These are phyloP conservation scores for Cryphonectria naterciae DNA, from an alignment of 2,329 filamentous ascomycete species.

Conservation along the genomic window DNA sequence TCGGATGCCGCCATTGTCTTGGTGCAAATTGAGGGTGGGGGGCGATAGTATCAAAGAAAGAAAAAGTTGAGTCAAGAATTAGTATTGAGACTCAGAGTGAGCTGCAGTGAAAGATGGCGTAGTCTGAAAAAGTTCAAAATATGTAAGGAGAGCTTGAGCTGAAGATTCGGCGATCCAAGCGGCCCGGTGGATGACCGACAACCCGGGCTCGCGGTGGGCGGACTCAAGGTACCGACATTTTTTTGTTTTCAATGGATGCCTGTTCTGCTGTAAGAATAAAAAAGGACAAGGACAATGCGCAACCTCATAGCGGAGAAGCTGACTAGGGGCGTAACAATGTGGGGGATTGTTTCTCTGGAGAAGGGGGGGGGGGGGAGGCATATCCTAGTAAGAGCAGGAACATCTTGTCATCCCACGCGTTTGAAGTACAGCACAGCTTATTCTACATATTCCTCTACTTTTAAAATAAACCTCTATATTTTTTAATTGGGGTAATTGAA, in stretches of 20 bases:
- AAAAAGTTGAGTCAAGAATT: too few species aligned
- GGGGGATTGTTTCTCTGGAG: too few species aligned
- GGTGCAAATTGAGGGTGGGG: background rate
- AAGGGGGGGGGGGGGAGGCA: too few species aligned
- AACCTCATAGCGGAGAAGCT: background rate
- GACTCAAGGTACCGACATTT: background rate
- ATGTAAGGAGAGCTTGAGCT: background rate
- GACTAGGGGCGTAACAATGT: background rate
- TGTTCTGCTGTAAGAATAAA: background rate
- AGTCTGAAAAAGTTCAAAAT: background rate
- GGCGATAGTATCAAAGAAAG: background rate
- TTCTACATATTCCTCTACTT: too few species aligned
- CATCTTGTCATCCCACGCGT: background rate
- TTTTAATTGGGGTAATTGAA: too few species aligned
- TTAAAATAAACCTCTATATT: too few species aligned
- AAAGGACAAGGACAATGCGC: background rate
- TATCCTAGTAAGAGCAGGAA: background rate
- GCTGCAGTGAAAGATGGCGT: background rate
- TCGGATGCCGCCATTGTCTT: background rate
- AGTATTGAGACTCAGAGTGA: background rate
- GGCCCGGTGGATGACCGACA: background rate
- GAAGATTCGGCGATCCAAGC: background rate
- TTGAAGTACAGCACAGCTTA: background rate
- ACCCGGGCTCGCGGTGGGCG: background rate
- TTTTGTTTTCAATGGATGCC: background rate